Percentiles rank a stretch among this genome's conserved stretches.
phyloP scores from a whole-genome alignment of 805 yeast genomes.

The Candida golubevii region DNA sequence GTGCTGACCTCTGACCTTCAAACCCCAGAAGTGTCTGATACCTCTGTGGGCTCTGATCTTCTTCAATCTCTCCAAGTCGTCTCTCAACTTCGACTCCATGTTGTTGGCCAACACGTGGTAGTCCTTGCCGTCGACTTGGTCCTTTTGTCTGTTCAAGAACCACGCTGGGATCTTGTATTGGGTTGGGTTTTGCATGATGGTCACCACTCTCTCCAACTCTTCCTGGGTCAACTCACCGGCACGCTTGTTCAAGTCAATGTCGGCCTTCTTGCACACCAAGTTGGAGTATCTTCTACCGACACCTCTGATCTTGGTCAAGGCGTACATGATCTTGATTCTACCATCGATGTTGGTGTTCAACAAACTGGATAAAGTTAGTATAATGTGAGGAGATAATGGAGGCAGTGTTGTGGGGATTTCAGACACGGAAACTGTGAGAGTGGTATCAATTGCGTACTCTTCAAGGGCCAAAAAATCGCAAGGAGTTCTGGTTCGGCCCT shows the following conservation, averaged over 20 bases:
- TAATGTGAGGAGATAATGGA: background rate
- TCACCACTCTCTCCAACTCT: conserved; percentile 99
- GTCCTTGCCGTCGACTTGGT: conserved; percentile 97
- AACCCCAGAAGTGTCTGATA: conserved; percentile 99
- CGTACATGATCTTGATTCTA: conserved; percentile 99
- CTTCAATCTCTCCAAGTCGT: conserved; percentile 99
- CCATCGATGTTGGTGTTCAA: conserved; percentile 99
- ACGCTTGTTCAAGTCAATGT: conserved; percentile 95
- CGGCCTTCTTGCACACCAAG: conserved; percentile 99
- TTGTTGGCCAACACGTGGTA: conserved; percentile 98
- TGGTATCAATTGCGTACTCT: no score
- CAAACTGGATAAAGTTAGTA: conserved; percentile 55
- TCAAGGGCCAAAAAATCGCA: no score
- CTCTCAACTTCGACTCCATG: conserved; percentile 99
- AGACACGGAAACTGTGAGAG: no score
- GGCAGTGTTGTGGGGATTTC: background rate
- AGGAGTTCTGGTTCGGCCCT: no score
- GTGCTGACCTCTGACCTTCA: conserved; percentile 99
- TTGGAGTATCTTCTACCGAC: conserved; percentile 99
- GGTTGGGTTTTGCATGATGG: conserved; percentile 99
- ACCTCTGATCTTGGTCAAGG: conserved; percentile 99
- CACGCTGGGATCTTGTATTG: conserved; percentile 99
- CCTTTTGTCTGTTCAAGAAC: conserved; percentile 97
- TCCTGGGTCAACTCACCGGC: conserved; percentile 99
- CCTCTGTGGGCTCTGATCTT: conserved; percentile 99